Conservation (phyloP, 768 basidiomycete genomes). For the Auricularia sp. region DNA sequence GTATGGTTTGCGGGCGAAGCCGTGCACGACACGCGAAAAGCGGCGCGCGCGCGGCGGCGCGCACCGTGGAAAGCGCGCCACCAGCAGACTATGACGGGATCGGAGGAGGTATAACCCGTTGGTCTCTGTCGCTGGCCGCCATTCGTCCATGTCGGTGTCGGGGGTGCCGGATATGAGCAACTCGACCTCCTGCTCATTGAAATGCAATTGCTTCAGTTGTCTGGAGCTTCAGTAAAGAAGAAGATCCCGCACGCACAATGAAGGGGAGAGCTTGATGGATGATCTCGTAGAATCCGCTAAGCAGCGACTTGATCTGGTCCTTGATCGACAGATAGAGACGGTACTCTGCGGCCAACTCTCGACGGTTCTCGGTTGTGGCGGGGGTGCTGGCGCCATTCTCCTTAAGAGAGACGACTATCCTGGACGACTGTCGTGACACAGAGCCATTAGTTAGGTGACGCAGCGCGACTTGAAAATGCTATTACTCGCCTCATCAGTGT, state of each 20-base stretch:
- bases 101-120: conserved; percentile 75
- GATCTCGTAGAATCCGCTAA: conserved; percentile 92
- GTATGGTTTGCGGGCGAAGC: conserved; percentile 90
- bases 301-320: conserved; percentile 86
- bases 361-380: conserved; percentile 94
- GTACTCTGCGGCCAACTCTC: conserved; percentile 94
- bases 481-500: too few species aligned
- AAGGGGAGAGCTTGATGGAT: conserved; percentile 92
- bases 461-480: conserved; percentile 9
- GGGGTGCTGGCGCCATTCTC: conserved; percentile 71
- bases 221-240: conserved; percentile 8
- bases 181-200: conserved; percentile 91
- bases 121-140: conserved; percentile 87
- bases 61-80: conserved; percentile 81
- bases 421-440: conserved; percentile 70
- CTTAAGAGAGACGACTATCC: conserved; percentile 53
- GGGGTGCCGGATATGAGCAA: conserved; percentile 93
- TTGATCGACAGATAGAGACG: conserved; percentile 89
- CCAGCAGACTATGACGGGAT: conserved; percentile 98
- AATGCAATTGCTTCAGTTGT: conserved; percentile 36
- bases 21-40: conserved; percentile 67
- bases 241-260: conserved; percentile 49
- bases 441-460: conserved; percentile 36
- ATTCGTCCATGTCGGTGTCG: conserved; percentile 96
- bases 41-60: too few species aligned